phyloP scores from a whole-genome alignment of 2,329 filamentous ascomycete genomes.

The Zasmidium citrigriseum region DNA sequence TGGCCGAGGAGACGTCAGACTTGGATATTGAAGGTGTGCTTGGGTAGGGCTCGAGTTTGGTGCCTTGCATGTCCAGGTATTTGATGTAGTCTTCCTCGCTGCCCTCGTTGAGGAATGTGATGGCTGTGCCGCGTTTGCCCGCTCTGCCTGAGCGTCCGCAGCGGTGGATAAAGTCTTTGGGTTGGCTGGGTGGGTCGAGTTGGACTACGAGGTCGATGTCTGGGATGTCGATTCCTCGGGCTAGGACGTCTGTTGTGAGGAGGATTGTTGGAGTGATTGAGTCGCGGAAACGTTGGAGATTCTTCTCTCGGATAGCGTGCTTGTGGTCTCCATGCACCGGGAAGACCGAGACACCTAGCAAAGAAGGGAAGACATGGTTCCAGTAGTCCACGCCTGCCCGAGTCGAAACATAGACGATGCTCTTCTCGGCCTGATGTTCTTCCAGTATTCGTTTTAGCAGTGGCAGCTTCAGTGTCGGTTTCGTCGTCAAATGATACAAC shows the following conservation, averaged over 20 bases:
- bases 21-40: conserved; percentile 54
- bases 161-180: conserved; percentile 75
- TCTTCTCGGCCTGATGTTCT: conserved; percentile 67
- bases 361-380: conserved; percentile 71
- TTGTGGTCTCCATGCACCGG: conserved; percentile 91
- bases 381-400: conserved; percentile 96
- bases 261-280: conserved; percentile 76
- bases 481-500: conserved; percentile 79
- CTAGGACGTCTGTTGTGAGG: conserved; percentile 89
- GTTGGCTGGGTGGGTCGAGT: conserved; percentile 80
- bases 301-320: conserved; percentile 82
- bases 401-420: conserved; percentile 89
- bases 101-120: conserved; percentile 82
- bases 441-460: conserved; percentile 70
- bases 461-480: conserved; percentile 78
- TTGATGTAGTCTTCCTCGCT: conserved; percentile 86
- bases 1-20: conserved; percentile 60
- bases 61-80: conserved; percentile 62
- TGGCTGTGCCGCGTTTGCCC: conserved; percentile 72
- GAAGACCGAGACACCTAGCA: conserved; percentile 72
- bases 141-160: conserved; percentile 66
- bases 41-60: conserved; percentile 33
- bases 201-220: conserved; percentile 90
- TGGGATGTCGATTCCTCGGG: conserved; percentile 87
- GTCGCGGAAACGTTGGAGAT: conserved; percentile 77